A percentile compares a stretch with the other conserved stretches of the same genome.
Conservation (phyloP, 139 green algal genomes). For the Marvania coccoides region DNA sequence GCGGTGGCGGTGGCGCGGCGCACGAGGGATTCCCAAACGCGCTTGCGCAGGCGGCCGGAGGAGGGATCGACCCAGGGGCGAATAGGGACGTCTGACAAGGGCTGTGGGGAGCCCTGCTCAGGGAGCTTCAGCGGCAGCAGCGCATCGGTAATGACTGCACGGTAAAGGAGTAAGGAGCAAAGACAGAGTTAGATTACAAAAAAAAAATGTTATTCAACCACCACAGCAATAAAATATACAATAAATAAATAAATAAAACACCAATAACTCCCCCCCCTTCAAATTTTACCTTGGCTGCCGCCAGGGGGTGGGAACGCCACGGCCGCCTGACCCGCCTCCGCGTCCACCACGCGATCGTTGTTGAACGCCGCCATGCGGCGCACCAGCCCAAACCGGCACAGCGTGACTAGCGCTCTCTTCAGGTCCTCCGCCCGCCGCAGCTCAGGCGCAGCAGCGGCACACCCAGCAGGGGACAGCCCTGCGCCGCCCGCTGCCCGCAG, state of each 20-base stretch:
- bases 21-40: conserved; percentile 7
- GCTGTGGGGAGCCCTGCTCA: background rate
- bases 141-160: background rate
- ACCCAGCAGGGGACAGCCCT: background rate
- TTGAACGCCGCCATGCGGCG: background rate
- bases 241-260: too few species aligned
- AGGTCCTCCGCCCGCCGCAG: background rate
- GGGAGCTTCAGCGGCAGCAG: too few species aligned
- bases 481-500: background rate
- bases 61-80: conserved; percentile 23
- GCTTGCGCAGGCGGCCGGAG: conserved; percentile 1
- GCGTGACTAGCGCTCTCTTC: background rate
- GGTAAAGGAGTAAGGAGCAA: background rate
- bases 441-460: background rate
- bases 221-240: too few species aligned
- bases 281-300: background rate
- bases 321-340: background rate
- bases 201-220: too few species aligned
- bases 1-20: background rate
- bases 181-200: too few species aligned
- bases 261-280: background rate
- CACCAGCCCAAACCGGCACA: conserved; percentile 8
- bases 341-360: background rate
- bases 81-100: conserved; percentile 6
- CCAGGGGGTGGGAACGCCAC: conserved; percentile 9